Evolutionary conservation across 2,329 filamentous ascomycete species (phyloP).

Genomic region (Apiospora pterosperma): DNA sequence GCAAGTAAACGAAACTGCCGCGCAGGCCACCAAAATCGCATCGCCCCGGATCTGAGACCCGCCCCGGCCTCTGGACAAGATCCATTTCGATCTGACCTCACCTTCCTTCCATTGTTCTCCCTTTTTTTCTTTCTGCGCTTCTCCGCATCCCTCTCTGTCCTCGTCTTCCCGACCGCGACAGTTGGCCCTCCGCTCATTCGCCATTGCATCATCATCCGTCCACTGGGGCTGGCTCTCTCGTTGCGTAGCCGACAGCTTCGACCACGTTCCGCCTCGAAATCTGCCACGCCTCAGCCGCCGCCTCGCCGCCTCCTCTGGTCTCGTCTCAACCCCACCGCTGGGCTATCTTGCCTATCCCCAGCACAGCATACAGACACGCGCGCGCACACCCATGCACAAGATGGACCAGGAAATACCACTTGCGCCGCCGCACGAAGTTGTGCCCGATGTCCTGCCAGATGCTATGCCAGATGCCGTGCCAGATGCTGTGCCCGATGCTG

Average conservation of each 20-base stretch:
- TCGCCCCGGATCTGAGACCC: constrained; percentile 1
- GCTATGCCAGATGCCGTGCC: background rate
- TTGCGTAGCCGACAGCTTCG: no score
- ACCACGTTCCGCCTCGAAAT: background rate
- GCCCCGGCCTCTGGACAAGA: background rate
- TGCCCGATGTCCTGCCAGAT: background rate
- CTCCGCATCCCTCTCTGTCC: background rate
- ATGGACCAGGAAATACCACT: background rate
- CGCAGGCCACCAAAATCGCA: no score
- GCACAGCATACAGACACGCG: background rate
- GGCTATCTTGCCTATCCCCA: background rate
- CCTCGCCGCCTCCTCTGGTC: background rate
- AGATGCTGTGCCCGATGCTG: background rate
- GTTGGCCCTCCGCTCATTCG: background rate
- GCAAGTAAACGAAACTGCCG: no score
- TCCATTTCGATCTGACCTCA: constrained; percentile 2
- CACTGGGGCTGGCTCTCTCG: no score
- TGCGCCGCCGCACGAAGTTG: background rate
- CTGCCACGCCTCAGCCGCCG: background rate
- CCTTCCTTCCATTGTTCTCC: background rate
- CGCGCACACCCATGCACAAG: background rate
- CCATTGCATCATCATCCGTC: background rate
- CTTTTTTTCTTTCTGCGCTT: background rate
- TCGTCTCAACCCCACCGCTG: background rate
- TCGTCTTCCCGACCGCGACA: background rate